Conservation (phyloP, 257 asterid genomes). For the Cinchona pubescens region DNA sequence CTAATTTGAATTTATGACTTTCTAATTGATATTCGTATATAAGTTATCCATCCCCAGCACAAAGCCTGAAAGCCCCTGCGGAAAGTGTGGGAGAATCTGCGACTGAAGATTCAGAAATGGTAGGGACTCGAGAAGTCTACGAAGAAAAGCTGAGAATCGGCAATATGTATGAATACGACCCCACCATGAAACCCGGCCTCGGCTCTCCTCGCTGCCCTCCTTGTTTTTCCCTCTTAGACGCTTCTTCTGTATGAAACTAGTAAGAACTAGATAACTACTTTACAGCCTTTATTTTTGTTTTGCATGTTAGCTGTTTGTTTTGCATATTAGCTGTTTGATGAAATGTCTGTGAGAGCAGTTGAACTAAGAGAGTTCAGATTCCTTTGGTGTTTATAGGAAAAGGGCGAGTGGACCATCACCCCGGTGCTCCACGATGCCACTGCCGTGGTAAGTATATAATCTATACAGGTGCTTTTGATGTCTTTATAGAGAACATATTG, state of each 20-base stretch:
- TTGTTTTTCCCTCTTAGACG: constrained; percentile 60
- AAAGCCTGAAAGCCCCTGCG: too few relatives aligned
- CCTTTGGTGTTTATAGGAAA: constrained; percentile 30
- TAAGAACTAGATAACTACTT: background rate
- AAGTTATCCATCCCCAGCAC: too few relatives aligned
- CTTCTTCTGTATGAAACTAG: constrained; percentile 30
- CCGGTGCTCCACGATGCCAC: constrained; percentile 68
- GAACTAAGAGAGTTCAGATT: background rate
- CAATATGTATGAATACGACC: constrained; percentile 57
- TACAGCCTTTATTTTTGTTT: background rate
- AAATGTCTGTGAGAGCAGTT: constrained; percentile 19
- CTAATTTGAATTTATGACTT: too few relatives aligned
- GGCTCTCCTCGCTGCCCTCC: constrained; percentile 85
- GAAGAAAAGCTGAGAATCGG: constrained; percentile 71
- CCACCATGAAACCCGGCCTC: constrained; percentile 77
- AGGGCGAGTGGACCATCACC: constrained; percentile 58
- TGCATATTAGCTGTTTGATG: constrained; percentile 18
- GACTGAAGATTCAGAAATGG: constrained; percentile 7
- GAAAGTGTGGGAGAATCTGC: background rate
- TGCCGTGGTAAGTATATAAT: constrained; percentile 47
- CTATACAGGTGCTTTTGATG: background rate
- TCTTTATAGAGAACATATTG: background rate
- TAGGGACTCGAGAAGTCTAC: constrained; percentile 89
- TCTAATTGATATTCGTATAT: too few relatives aligned
- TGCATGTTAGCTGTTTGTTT: constrained; percentile 9